A percentile compares a stretch with the other conserved stretches of the same genome.
phyloP scores from a whole-genome alignment of 1,284 basidiomycete genomes.

The Schizophyllum amplum region DNA sequence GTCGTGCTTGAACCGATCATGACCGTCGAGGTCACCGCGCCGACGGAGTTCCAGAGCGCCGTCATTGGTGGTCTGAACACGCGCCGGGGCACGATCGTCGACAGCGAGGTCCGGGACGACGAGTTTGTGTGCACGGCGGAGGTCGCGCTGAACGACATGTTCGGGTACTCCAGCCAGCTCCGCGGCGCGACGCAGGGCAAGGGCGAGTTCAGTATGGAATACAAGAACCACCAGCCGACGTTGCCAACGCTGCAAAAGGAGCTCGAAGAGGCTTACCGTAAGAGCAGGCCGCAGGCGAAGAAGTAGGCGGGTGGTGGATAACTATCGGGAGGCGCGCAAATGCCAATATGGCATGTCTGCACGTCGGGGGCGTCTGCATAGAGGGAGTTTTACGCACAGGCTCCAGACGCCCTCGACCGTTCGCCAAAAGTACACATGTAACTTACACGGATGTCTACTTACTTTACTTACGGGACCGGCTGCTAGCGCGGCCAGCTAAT shows the following conservation, averaged over 20 bases:
- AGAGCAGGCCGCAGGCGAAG: slow-evolving; percentile 14
- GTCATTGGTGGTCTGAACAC: slow-evolving; percentile 96
- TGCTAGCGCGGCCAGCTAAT: background rate
- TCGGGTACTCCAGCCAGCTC: slow-evolving; percentile 90
- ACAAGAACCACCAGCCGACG: slow-evolving; percentile 75
- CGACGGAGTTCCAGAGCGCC: slow-evolving; percentile 93
- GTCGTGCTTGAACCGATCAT: slow-evolving; percentile 96
- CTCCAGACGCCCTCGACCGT: too few species aligned
- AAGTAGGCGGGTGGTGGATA: background rate
- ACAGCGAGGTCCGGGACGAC: slow-evolving; percentile 95
- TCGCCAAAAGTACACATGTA: background rate
- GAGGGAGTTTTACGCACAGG: too few species aligned
- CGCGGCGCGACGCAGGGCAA: slow-evolving; percentile 95
- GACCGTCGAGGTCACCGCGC: slow-evolving; percentile 96
- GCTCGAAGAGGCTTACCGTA: slow-evolving; percentile 51
- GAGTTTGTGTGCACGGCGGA: slow-evolving; percentile 93
- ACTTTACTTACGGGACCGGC: background rate
- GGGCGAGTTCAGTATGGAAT: slow-evolving; percentile 30
- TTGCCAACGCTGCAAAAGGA: slow-evolving; percentile 45
- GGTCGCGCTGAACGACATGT: slow-evolving; percentile 98
- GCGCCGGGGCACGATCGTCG: slow-evolving; percentile 90
- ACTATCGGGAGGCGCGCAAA: background rate
- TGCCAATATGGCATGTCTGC: background rate
- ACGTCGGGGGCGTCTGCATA: too few species aligned
- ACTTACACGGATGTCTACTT: background rate